phyloP scores from a whole-genome alignment of 2,329 filamentous ascomycete genomes.

The Didymella pinodella region DNA sequence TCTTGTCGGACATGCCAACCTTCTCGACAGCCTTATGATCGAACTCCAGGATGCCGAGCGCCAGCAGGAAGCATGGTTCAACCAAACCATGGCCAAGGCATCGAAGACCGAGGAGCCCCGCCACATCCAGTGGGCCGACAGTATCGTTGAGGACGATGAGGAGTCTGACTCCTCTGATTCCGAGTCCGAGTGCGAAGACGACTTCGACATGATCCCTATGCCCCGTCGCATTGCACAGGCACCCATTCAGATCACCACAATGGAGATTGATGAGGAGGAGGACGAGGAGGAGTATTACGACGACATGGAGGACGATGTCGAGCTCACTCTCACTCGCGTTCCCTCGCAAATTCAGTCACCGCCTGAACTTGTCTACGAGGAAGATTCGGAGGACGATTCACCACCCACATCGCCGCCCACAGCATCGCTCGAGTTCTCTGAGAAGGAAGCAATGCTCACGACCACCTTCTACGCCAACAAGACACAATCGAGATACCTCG shows the following conservation, averaged over 20 bases:
- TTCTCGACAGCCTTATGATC: slow-evolving; percentile 92
- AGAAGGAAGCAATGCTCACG: slow-evolving; percentile 58
- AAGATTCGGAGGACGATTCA: slow-evolving; percentile 59
- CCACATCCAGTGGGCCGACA: slow-evolving; percentile 89
- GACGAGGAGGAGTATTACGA: slow-evolving; percentile 58
- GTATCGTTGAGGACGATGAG: slow-evolving; percentile 76
- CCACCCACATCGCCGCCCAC: slow-evolving; percentile 58
- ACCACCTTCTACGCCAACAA: slow-evolving; percentile 55
- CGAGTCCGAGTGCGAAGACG: slow-evolving; percentile 64
- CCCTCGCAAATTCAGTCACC: slow-evolving; percentile 55
- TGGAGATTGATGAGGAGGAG: slow-evolving; percentile 51
- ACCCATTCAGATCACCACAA: slow-evolving; percentile 55
- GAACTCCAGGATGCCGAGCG: slow-evolving; percentile 91
- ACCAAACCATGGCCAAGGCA: slow-evolving; percentile 86
- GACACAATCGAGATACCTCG: slow-evolving; percentile 47
- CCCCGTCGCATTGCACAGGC: slow-evolving; percentile 52
- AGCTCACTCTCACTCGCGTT: slow-evolving; percentile 57
- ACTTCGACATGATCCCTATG: slow-evolving; percentile 56
- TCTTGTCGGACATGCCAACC: slow-evolving; percentile 97
- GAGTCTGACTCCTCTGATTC: slow-evolving; percentile 58
- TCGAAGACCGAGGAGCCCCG: slow-evolving; percentile 67
- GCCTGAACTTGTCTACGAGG: slow-evolving; percentile 60
- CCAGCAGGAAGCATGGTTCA: slow-evolving; percentile 98
- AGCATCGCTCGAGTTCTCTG: slow-evolving; percentile 54
- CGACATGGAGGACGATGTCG: slow-evolving; percentile 57